Evolutionary conservation across 1,284 basidiomycete species (phyloP), one percentile per base, ranked within the genome.

Genomic region (Trichosporon sp.): DNA sequence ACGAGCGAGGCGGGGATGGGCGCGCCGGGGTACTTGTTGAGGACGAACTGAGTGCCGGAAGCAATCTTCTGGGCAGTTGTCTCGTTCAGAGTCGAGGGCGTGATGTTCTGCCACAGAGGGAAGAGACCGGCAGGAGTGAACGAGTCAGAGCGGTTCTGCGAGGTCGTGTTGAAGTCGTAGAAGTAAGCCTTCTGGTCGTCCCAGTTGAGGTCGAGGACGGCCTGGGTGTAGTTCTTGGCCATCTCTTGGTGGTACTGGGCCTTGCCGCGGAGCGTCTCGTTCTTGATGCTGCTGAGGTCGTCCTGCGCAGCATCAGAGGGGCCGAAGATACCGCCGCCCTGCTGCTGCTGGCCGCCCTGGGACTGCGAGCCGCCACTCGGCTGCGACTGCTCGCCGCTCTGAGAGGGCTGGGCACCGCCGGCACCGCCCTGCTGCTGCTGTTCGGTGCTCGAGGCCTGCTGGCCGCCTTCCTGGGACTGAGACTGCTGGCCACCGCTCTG

Each of bases 121-220:
- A 91, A 95, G 79, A 90, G 91, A 1, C 87, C 87, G 2, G 90
- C 91, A 0, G 82, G 83, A 14, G 85, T 86, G 80, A 88, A 93
- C 56, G 91, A 75, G 25, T 74, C 75, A 65, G 86, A 88, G 63
- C 88, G 86, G 9, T 84, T 74, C 65, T 88, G 86, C 4, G 86
- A 84, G 4, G 85, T 87, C 52, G 87, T 78, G 78, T 91, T 91
- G 68, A 74, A 76, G 67, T 78, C 76, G 76, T 95, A 95, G 81
- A 94, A 95, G 4, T 88, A 91, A 25, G 92, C 82, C 82, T 90
- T 91, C 3, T 80, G 79, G 0, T 86, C 69, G 74, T 95, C 90
- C 93, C 93, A 96, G 78, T 87, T 84, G 10, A 97, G 84, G 74
- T 96, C 94, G 46, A 95, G 81, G 64, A 96, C 86, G 0, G 88